Evolutionary conservation across 2,329 filamentous ascomycete genomes (phyloP).

Genomic region (Shiraia bambusicola): DNA sequence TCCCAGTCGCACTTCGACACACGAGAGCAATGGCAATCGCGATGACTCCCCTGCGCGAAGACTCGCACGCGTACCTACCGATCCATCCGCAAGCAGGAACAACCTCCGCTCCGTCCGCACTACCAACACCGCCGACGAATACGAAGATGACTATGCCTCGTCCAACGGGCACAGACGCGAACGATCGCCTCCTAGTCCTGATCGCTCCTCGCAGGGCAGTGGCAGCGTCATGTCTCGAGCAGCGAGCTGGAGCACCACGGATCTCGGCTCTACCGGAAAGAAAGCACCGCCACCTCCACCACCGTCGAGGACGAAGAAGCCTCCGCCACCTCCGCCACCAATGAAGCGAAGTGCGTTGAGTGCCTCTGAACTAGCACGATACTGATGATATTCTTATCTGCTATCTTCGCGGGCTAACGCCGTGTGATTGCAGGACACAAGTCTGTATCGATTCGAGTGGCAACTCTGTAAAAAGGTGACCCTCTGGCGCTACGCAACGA

Average conservation of each 20-base stretch:
- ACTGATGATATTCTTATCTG: conserved; percentile 23
- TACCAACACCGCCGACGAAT: conserved; percentile 38
- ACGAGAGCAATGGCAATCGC: conserved; percentile 58
- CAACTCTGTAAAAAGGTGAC: conserved; percentile 13
- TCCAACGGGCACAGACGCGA: conserved; percentile 42
- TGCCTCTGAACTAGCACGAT: conserved; percentile 40
- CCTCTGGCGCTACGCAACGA: background rate
- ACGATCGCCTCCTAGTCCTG: conserved; percentile 55
- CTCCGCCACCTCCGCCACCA: conserved; percentile 64
- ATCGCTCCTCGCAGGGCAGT: conserved; percentile 44
- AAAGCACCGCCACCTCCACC: conserved; percentile 60
- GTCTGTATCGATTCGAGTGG: conserved; percentile 14
- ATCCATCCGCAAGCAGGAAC: conserved; percentile 53
- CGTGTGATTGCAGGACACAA: conserved; percentile 17
- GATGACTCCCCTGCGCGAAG: conserved; percentile 55
- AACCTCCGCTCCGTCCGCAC: conserved; percentile 48
- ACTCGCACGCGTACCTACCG: conserved; percentile 57
- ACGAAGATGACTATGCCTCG: conserved; percentile 37
- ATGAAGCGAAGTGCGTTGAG: conserved; percentile 60
- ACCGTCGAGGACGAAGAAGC: conserved; percentile 65
- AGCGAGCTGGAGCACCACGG: conserved; percentile 51
- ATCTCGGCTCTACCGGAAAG: conserved; percentile 41
- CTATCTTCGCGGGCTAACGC: conserved; percentile 16
- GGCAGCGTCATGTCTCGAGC: conserved; percentile 54
- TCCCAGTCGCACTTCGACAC: conserved; percentile 56